These are phyloP conservation scores for Cyclotella baltica DNA, from an alignment of 108 stramenopile genomes.

Conservation along the genomic window DNA sequence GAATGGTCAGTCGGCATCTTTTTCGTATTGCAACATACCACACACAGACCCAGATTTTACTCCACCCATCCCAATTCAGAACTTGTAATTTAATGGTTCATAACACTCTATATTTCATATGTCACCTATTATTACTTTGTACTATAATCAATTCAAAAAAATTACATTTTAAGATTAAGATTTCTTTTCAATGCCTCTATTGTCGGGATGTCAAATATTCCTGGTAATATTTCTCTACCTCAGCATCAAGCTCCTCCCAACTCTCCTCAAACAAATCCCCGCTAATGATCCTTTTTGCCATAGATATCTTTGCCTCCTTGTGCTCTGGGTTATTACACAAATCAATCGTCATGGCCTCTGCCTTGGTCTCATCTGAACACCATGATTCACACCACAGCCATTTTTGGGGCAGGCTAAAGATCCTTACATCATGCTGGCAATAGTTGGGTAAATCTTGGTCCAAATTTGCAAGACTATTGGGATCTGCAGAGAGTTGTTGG, in stretches of 20 bases:
- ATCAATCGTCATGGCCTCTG: slow-evolving; percentile 97
- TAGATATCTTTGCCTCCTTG: slow-evolving; percentile 99
- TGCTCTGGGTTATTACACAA: slow-evolving; percentile 99
- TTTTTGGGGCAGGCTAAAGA: slow-evolving; percentile 94
- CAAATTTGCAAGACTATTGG: slow-evolving; percentile 95
- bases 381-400: slow-evolving; percentile 99
- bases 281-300: slow-evolving; percentile 97
- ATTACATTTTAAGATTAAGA: too few relatives aligned
- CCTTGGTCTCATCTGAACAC: slow-evolving; percentile 98
- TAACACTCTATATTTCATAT: too few relatives aligned
- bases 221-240: slow-evolving; percentile 63
- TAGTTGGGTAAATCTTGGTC: slow-evolving; percentile 99
- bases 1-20: too few relatives aligned
- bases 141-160: too few relatives aligned
- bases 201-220: slow-evolving; percentile 24
- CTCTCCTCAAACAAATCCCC: slow-evolving; percentile 95
- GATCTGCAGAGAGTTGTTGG: slow-evolving; percentile 94
- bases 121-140: too few relatives aligned
- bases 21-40: too few relatives aligned
- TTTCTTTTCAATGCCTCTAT: too few relatives aligned
- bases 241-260: slow-evolving; percentile 98
- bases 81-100: too few relatives aligned
- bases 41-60: too few relatives aligned
- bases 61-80: too few relatives aligned
- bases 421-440: slow-evolving; percentile 91